Base-by-base conservation (phyloP, 2,329 filamentous ascomycete genomes). In the Ophiosphaerella korrae region DNA sequence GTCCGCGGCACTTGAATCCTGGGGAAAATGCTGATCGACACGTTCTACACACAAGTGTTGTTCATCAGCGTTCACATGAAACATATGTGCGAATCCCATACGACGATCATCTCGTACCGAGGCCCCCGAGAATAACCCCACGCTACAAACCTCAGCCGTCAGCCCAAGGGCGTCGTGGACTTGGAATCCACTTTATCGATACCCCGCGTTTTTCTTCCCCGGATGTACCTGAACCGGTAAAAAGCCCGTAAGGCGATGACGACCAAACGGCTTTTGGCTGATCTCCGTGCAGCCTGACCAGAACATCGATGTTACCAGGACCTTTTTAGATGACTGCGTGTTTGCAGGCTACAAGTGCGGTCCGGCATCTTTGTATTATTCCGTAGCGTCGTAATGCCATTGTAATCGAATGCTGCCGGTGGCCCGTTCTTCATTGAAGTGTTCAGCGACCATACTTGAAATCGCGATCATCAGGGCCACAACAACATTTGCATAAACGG, bases 201-300 rank as follows among this genome's bases (percentile, higher is more conserved):
- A 57, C 56, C 53, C 56, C 56, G 53, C 56, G 42, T 57, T 57
- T 43, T 49, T 38, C 21, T 35, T 46, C 49, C 37, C 48, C 33
- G 32, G 34, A 34, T 23, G 26, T 32, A 42, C 45, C 53, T 46
- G 44, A 50, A 58, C 43, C 23, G 47, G 55, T 11, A 58, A 47
- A 18, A 56, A 41, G 29, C 44, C 55, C 53, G 55, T 32, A 24
- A 29, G 34, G 46, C 48, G 42, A 24, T 32, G 33, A 47, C 24
- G 42, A 37, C 18, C 42, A 42, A 55, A 55, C 47, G 45, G 31
- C 9, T 53, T 55, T 41, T 42, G 48, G 55, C 35, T 48, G 34
- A 34, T 50, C 50, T 46, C 45, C 48, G 46, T 48, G 41, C 35
- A 9, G 18, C 31, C 37, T 14, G 18, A 42, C 42, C 38, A 42